Percentiles rank a stretch among this genome's conserved stretches.
These are phyloP conservation scores for Alternaria triticimaculans DNA, from an alignment of 2,329 filamentous ascomycete genomes.

Conservation along the genomic window DNA sequence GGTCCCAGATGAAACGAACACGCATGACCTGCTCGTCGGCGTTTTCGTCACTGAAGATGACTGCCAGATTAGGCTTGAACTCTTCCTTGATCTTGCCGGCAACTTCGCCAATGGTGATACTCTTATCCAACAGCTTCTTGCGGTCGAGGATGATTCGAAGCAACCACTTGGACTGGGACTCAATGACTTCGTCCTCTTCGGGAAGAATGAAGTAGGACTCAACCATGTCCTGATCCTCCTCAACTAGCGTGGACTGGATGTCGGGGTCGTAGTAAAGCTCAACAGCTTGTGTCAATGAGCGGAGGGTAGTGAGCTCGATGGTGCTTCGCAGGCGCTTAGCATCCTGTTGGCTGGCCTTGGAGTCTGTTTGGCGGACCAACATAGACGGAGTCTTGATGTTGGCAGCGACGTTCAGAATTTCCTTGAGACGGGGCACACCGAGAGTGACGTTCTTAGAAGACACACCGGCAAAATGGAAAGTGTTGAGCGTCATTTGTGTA, in stretches of 20 bases:
- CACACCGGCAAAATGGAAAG: slow-evolving; percentile 99
- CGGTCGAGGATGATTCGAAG: slow-evolving; percentile 92
- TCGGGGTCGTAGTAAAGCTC: slow-evolving; percentile 99
- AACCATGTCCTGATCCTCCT: slow-evolving; percentile 89
- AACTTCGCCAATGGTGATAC: slow-evolving; percentile 88
- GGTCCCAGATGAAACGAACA: slow-evolving; percentile 76
- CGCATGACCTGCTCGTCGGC: slow-evolving; percentile 94
- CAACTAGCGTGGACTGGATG: slow-evolving; percentile 82
- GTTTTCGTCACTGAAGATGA: slow-evolving; percentile 98
- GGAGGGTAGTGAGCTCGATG: slow-evolving; percentile 93
- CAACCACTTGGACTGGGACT: slow-evolving; percentile 87
- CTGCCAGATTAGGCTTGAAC: slow-evolving; percentile 75
- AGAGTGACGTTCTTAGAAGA: slow-evolving; percentile 99
- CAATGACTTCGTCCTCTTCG: slow-evolving; percentile 69
- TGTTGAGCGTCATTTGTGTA: slow-evolving; percentile 99
- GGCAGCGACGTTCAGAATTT: slow-evolving; percentile 96
- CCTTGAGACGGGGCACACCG: slow-evolving; percentile 98
- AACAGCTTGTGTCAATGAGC: slow-evolving; percentile 87
- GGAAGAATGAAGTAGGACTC: slow-evolving; percentile 96
- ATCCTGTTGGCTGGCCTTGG: slow-evolving; percentile 71
- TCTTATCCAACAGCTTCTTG: slow-evolving; percentile 94
- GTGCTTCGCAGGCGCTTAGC: slow-evolving; percentile 86
- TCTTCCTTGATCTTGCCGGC: slow-evolving; percentile 87
- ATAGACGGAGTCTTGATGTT: slow-evolving; percentile 99
- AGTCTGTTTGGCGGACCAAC: slow-evolving; percentile 80